Evolutionary conservation across 225 moss, liverwort and hornwort species (phyloP).

Genomic region (Marchantia paleacea): DNA sequence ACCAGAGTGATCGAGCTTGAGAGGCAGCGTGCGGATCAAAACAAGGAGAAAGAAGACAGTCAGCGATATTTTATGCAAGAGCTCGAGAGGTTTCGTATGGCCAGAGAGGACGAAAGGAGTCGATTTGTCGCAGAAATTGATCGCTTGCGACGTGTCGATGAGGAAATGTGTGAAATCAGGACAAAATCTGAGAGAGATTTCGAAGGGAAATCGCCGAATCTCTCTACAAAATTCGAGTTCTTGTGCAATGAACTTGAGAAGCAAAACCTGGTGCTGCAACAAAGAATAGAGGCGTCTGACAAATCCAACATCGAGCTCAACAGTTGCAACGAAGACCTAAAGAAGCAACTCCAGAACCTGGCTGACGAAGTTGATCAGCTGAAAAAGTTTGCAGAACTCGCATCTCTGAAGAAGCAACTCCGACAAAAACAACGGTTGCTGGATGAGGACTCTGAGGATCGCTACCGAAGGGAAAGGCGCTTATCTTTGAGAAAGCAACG

Average conservation of each 20-base stretch:
- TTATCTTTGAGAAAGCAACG: conserved; percentile 9
- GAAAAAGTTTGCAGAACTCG: conserved; percentile 12
- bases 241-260: conserved; percentile 27
- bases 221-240: conserved; percentile 36
- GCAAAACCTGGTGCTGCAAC: conserved; percentile 39
- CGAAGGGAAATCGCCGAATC: neutral
- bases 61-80: conserved; percentile 34
- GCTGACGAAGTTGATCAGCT: conserved; percentile 31
- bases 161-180: neutral
- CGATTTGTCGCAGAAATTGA: conserved; percentile 7
- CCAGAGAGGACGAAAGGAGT: conserved; percentile 33
- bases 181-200: neutral
- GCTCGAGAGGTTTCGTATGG: conserved; percentile 36
- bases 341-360: conserved; percentile 35
- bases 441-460: conserved; percentile 21
- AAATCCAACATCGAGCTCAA: conserved; percentile 25
- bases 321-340: conserved; percentile 15
- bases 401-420: conserved; percentile 15
- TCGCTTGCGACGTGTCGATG: conserved; percentile 4
- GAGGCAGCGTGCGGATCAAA: conserved; percentile 32
- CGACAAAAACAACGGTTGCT: conserved; percentile 11
- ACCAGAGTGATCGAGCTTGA: conserved; percentile 44
- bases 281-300: conserved; percentile 22
- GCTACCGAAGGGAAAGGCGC: neutral
- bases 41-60: conserved; percentile 37